phyloP scores from a whole-genome alignment of 164 flowering plant species.

The Platanus orientalis region DNA sequence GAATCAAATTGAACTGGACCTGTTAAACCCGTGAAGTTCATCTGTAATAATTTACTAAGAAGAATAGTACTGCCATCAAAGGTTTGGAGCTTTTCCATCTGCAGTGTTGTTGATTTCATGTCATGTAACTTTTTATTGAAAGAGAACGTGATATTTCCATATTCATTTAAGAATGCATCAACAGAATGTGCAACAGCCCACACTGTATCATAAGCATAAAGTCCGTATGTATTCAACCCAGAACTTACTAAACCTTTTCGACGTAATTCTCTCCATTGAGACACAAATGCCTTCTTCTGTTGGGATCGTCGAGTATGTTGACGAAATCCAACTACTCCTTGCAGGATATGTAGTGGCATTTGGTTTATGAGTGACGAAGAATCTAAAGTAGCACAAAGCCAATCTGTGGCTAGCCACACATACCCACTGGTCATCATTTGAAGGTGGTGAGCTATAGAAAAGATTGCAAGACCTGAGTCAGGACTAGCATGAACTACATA shows the following conservation, averaged over 20 bases:
- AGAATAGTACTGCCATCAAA: slow-evolving; percentile 49
- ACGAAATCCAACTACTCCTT: slow-evolving; percentile 63
- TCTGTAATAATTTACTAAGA: slow-evolving; percentile 26
- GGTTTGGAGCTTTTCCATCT: slow-evolving; percentile 34
- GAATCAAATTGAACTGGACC: slow-evolving; percentile 50
- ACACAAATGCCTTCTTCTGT: slow-evolving; percentile 34
- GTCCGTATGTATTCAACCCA: slow-evolving; percentile 49
- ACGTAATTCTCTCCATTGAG: slow-evolving; percentile 39
- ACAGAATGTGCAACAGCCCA: slow-evolving; percentile 59
- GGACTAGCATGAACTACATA: slow-evolving; percentile 70
- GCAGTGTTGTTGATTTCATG: slow-evolving; percentile 15
- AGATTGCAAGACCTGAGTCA: slow-evolving; percentile 46
- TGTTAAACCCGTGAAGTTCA: slow-evolving; percentile 51
- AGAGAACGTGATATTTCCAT: slow-evolving; percentile 46
- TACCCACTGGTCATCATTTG: slow-evolving; percentile 55
- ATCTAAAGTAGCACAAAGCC: slow-evolving; percentile 66
- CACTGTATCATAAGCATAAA: slow-evolving; percentile 72
- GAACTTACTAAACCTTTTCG: slow-evolving; percentile 24
- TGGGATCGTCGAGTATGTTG: slow-evolving; percentile 48
- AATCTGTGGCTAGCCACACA: slow-evolving; percentile 83
- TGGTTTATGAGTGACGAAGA: slow-evolving; percentile 26
- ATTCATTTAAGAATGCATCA: slow-evolving; percentile 37
- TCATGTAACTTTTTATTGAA: slow-evolving; percentile 17
- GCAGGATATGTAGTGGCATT: slow-evolving; percentile 22
- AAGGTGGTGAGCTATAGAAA: slow-evolving; percentile 46